Evolutionary conservation across 2,329 filamentous ascomycete genomes (phyloP), one percentile per base, ranked within the genome.

Genomic region (Trichoderma atroviride): DNA sequence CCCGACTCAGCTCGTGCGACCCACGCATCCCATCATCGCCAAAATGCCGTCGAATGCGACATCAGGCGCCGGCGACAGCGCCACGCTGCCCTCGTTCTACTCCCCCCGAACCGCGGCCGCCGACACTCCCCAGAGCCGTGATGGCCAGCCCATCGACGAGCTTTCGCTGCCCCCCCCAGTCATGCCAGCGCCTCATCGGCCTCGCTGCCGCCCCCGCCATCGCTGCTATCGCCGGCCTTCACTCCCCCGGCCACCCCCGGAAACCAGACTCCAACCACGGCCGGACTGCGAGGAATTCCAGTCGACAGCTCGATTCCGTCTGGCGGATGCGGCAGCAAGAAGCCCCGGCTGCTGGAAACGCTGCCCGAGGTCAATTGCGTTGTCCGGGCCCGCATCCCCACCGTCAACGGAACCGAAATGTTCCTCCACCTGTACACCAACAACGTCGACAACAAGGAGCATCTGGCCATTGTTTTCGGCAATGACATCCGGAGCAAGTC

Each of bases 391-490:
- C 91, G 96, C 67, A 99, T 99, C 75, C 96, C 96, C 0, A 98
- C 95, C 0, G 95, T 93, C 2, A 89, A 87, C 0, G 95, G 95
- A 4, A 92, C 94, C 13, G 94, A 99, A 80, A 98, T 99, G 94
- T 99, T 96, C 80, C 82, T 99, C 63, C 95, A 99, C 77, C 84
- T 98, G 0, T 99, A 99, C 82, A 90, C 90, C 72, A 99, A 99
- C 81, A 92, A 92, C 75, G 89, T 93, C 7, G 96, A 99, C 79
- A 92, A 91, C 73, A 99, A 99, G 81, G 96, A 99, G 78, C 96
- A 99, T 78, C 83, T 99, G 63, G 96, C 96, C 22, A 98, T 99
- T 76, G 96, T 99, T 0, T 99, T 99, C 79, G 96, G 96, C 2
- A 90, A 91, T 70, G 85, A 90, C 59, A 97, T 98, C 73, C 87